Percentiles rank a stretch among this genome's conserved stretches.
These are phyloP conservation scores for Eutrema heterophyllum DNA, from an alignment of 345 rosid genomes.

Conservation along the genomic window DNA sequence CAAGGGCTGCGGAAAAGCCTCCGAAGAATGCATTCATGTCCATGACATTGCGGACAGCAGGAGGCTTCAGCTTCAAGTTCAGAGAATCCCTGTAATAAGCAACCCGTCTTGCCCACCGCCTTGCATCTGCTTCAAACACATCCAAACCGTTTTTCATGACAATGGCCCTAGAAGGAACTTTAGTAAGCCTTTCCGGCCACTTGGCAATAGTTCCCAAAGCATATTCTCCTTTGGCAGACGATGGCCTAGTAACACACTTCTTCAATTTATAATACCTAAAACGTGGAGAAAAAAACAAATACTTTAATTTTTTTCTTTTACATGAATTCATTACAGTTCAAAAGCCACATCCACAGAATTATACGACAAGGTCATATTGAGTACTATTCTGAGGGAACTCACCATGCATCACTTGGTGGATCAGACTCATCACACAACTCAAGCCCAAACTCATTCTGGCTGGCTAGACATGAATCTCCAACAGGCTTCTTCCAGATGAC, in stretches of 20 bases:
- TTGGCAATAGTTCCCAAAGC: slow-evolving; percentile 64
- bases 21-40: slow-evolving; percentile 97
- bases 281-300: background rate
- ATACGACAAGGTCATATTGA: background rate
- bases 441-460: slow-evolving; percentile 73
- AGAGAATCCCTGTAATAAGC: slow-evolving; percentile 58
- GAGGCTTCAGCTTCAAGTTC: slow-evolving; percentile 59
- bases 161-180: slow-evolving; percentile 63
- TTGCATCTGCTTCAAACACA: slow-evolving; percentile 84
- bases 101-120: slow-evolving; percentile 85
- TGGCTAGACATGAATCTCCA: slow-evolving; percentile 67
- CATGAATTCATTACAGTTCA: background rate
- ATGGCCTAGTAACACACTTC: slow-evolving; percentile 59
- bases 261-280: slow-evolving; percentile 79
- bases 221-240: slow-evolving; percentile 57
- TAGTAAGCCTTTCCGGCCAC: slow-evolving; percentile 80
- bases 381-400: slow-evolving; percentile 16
- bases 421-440: slow-evolving; percentile 63
- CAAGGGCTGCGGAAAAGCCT: slow-evolving; percentile 85
- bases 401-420: slow-evolving; percentile 81
- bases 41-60: slow-evolving; percentile 74
- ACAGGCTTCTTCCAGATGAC: slow-evolving; percentile 91
- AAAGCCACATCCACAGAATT: background rate
- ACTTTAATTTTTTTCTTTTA: background rate
- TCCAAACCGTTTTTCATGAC: slow-evolving; percentile 65